Percentiles rank a stretch among this genome's conserved stretches.
Conservation (phyloP, 1,284 basidiomycete genomes). For the Chalciporus sp. region DNA sequence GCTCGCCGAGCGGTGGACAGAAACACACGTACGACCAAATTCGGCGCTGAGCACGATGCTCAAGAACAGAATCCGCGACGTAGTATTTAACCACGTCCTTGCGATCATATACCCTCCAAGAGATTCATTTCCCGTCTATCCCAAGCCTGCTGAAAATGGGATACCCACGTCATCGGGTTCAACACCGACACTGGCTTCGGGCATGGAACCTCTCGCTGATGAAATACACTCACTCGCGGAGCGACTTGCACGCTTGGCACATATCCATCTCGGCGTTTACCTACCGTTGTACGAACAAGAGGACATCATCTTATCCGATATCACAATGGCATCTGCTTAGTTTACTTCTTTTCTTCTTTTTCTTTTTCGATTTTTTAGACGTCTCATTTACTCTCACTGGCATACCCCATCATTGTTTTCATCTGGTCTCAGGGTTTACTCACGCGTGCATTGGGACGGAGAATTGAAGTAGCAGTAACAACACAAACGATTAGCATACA, state of each 20-base stretch:
- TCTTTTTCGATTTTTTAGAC: constrained; percentile 25
- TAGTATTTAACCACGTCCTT: constrained; percentile 63
- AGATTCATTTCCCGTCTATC: constrained; percentile 35
- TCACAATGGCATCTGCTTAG: constrained; percentile 25
- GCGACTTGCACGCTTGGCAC: constrained; percentile 66
- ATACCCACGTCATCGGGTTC: constrained; percentile 22
- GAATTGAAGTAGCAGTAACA: constrained; percentile 34
- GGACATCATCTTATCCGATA: constrained; percentile 51
- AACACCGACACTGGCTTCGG: constrained; percentile 40
- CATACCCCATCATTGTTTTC: constrained; percentile 36
- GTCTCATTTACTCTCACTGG: constrained; percentile 15
- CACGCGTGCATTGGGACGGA: constrained; percentile 27
- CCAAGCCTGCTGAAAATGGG: constrained; percentile 19
- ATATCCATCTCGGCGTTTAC: constrained; percentile 75
- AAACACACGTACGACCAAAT: constrained; percentile 57
- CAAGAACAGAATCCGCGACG: constrained; percentile 61
- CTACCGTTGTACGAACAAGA: constrained; percentile 71
- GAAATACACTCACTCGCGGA: constrained; percentile 71
- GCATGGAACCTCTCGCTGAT: constrained; percentile 68
- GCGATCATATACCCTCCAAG: constrained; percentile 50
- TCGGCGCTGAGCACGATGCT: constrained; percentile 61
- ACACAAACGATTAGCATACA: constrained; percentile 33
- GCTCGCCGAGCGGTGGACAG: constrained; percentile 66
- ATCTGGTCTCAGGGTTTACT: constrained; percentile 31
- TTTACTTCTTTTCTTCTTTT: too few species aligned